Percentiles rank a stretch among this genome's conserved stretches.
These are phyloP conservation scores for Amanita phalloides DNA, from an alignment of 768 basidiomycete genomes.

Conservation along the genomic window DNA sequence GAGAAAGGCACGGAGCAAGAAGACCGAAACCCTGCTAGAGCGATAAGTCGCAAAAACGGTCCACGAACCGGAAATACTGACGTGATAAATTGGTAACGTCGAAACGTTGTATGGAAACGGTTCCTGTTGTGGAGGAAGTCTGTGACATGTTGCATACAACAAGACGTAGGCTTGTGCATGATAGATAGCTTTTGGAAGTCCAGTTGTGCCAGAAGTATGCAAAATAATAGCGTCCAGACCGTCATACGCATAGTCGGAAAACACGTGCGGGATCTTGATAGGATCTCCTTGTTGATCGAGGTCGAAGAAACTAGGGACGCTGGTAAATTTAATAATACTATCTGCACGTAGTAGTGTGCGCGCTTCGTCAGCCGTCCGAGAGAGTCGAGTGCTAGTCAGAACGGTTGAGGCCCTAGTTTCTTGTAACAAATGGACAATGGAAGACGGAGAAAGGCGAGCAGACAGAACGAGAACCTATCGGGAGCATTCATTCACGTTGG, in stretches of 20 bases:
- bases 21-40: slow-evolving; percentile 24
- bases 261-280: slow-evolving; percentile 15
- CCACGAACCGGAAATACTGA: slow-evolving; percentile 9
- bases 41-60: background rate
- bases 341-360: slow-evolving; percentile 8
- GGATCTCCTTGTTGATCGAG: slow-evolving; percentile 8
- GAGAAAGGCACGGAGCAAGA: slow-evolving; percentile 22
- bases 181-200: slow-evolving; percentile 36
- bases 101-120: slow-evolving; percentile 22
- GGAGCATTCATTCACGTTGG: background rate
- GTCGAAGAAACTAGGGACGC: slow-evolving; percentile 18
- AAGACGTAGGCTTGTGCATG: slow-evolving; percentile 24
- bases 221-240: slow-evolving; percentile 32
- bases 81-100: slow-evolving; percentile 28
- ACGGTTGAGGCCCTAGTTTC: slow-evolving; percentile 19
- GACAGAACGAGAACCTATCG: slow-evolving; percentile 24
- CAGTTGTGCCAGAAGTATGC: slow-evolving; percentile 41
- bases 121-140: slow-evolving; percentile 19
- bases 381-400: slow-evolving; percentile 20
- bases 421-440: slow-evolving; percentile 23
- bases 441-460: slow-evolving; percentile 22
- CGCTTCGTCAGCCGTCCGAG: slow-evolving; percentile 20
- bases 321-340: slow-evolving; percentile 8
- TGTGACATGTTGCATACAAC: slow-evolving; percentile 23
- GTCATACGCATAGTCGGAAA: slow-evolving; percentile 11